Evolutionary conservation across 306 rosid genomes (phyloP), one percentile per base, ranked within the genome.

Genomic region (Gastrolobium villosum): DNA sequence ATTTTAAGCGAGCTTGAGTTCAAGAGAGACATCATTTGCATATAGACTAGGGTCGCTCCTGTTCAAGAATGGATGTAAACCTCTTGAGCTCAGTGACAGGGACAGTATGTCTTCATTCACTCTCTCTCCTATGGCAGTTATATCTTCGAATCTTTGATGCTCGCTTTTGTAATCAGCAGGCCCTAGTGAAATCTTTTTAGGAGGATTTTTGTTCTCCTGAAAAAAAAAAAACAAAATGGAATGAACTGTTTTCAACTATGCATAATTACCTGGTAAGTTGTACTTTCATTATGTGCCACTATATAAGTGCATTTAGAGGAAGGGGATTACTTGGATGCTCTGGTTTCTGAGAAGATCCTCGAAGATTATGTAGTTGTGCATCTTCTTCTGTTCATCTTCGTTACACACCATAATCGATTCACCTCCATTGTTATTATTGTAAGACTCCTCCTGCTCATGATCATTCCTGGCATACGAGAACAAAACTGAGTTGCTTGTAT

Each of bases 321-420:
- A 55, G 50, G 52, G 52, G 59, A 20, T 83, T 84, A 90, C 94
- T 67, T 85, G 86, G 78, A 62, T 26, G 41, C 43, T 49, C 69
- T 83, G 75, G 85, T 72, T 82, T 76, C 32, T 70, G 43, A 83
- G 83, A 77, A 90, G 54, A 70, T 85, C 93, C 63, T 83, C 78
- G 87, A 90, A 90, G 79, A 86, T 68, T 75, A 90, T 80, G 85
- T 72, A 89, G 45, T 91, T 69, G 66, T 81, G 79, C 26, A 80
- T 86, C 78, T 82, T 89, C 74, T 70, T 89, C 74, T 70, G 78
- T 49, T 84, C 86, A 78, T 74, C 41, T 2, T 74, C 52, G 28
- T 75, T 63, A 26, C 56, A 56, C 34, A 14, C 11, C 43, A 48
- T 70, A 9, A 52, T 32, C 4, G 82, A 48, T 37, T 56, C 37